Conservation (phyloP, 176 grass and related monocot genomes). For the Triticum urartu region DNA sequence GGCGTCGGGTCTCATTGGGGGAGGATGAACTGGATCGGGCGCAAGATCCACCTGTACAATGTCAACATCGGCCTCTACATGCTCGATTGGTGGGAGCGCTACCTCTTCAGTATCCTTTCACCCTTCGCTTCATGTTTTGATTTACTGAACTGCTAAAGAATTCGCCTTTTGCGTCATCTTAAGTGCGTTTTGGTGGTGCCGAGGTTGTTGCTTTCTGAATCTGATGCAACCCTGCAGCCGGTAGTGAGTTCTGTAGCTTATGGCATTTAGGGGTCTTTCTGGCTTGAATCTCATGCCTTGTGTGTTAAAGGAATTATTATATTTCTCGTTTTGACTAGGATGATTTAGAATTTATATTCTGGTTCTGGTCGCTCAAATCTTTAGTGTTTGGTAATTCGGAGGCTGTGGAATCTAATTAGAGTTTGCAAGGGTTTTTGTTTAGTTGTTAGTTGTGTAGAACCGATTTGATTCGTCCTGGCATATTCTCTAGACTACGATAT, state of each 20-base stretch:
- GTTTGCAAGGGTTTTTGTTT: background rate
- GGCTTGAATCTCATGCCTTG: background rate
- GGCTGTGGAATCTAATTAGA: background rate
- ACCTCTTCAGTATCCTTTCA: slow-evolving; percentile 89
- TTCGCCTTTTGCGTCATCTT: background rate
- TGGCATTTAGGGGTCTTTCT: background rate
- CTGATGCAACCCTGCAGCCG: background rate
- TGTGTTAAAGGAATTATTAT: background rate
- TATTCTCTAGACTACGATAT: too few species aligned
- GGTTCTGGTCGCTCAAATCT: background rate
- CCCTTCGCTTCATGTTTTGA: background rate
- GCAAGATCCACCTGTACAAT: slow-evolving; percentile 91
- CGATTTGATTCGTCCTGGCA: too few species aligned
- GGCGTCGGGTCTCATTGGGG: background rate
- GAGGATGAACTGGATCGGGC: slow-evolving; percentile 81
- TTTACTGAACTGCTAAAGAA: background rate
- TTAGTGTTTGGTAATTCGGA: background rate
- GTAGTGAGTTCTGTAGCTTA: background rate
- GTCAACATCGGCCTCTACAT: slow-evolving; percentile 87
- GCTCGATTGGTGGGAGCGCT: slow-evolving; percentile 98
- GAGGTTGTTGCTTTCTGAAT: slow-evolving; percentile 12
- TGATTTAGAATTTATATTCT: background rate
- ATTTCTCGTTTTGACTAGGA: background rate
- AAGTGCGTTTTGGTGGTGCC: background rate
- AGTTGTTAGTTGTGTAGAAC: background rate